These are phyloP conservation scores for Cyclospora cayetanensis DNA, from an alignment of 169 alveolate genomes.

Conservation along the genomic window DNA sequence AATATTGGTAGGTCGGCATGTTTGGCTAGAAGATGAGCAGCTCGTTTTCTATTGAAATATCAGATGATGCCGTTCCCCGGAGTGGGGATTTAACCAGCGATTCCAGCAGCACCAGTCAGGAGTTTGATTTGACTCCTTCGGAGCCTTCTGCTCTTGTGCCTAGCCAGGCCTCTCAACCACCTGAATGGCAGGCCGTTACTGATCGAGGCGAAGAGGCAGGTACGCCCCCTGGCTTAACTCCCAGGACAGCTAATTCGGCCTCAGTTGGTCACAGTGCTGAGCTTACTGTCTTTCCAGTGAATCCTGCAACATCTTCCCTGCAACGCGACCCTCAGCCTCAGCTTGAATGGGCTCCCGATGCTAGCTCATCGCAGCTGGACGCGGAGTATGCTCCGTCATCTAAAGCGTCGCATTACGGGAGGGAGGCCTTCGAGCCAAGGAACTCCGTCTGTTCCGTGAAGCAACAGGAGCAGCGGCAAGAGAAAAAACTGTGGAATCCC, in stretches of 20 bases:
- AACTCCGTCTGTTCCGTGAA: too few species aligned
- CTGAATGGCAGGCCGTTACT: neutral
- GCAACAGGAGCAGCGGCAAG: neutral
- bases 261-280: conserved; percentile 4
- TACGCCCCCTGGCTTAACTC: neutral
- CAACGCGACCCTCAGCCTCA: too few species aligned
- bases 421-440: too few species aligned
- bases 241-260: neutral
- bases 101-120: conserved; percentile 23
- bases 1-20: neutral
- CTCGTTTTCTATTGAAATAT: conserved; percentile 38
- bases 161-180: neutral
- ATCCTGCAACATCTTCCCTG: too few species aligned
- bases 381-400: too few species aligned
- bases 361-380: neutral
- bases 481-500: neutral
- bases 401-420: too few species aligned
- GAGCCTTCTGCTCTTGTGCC: neutral
- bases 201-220: neutral
- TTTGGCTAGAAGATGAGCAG: conserved; percentile 16
- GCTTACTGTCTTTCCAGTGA: neutral
- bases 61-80: conserved; percentile 16
- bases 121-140: conserved; percentile 19
- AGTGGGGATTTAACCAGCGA: conserved; percentile 21
- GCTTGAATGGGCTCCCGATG: neutral